These are phyloP conservation scores for Tagetes erecta DNA, from an alignment of 129 eudicot genomes.

Conservation along the genomic window DNA sequence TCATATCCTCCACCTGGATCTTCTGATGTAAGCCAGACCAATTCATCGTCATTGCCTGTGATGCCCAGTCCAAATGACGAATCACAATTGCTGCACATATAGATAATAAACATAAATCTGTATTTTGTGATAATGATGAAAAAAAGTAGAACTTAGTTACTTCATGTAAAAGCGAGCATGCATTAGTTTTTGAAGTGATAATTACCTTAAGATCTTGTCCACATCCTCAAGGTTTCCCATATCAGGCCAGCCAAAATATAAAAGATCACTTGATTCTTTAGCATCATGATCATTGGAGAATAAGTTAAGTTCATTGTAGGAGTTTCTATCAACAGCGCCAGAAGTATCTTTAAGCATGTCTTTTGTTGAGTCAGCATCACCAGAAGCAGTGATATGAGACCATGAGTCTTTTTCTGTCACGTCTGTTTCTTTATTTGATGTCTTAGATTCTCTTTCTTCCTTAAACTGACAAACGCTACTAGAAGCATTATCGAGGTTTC, in stretches of 20 bases:
- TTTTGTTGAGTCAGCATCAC: constrained; percentile 41
- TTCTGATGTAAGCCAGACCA: constrained; percentile 73
- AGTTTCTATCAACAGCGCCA: constrained; percentile 45
- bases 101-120: constrained; percentile 3
- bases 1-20: constrained; percentile 58
- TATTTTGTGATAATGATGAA: background rate
- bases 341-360: constrained; percentile 40
- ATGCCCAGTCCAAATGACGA: constrained; percentile 73
- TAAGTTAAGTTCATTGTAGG: constrained; percentile 47
- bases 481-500: too few species aligned
- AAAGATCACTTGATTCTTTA: constrained; percentile 56
- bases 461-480: too few species aligned
- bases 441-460: constrained; percentile 25
- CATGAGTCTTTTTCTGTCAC: constrained; percentile 54
- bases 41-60: constrained; percentile 56
- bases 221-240: constrained; percentile 86
- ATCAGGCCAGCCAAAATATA: constrained; percentile 76
- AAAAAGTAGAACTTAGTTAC: background rate
- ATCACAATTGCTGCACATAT: constrained; percentile 77
- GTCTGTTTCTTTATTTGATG: constrained; percentile 38
- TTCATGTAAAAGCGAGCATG: background rate
- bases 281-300: constrained; percentile 45
- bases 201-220: constrained; percentile 86
- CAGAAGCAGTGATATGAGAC: constrained; percentile 41
- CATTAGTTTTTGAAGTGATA: constrained; percentile 12